These are phyloP conservation scores for Mallotus nudiflorus DNA, from an alignment of 345 rosid species.

Conservation along the genomic window DNA sequence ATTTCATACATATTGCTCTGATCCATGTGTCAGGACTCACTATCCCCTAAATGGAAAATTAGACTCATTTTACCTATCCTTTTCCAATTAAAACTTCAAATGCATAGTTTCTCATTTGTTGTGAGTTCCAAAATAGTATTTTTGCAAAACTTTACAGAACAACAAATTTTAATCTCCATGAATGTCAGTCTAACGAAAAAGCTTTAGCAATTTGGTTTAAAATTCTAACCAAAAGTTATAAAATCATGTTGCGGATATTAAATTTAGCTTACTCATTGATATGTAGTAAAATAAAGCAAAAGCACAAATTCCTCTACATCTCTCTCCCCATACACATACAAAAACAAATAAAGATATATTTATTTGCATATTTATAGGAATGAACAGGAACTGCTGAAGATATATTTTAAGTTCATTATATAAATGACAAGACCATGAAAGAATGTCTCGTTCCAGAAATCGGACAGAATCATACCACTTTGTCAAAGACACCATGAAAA, in stretches of 20 bases:
- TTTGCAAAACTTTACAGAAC: background rate
- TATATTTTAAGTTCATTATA: no score
- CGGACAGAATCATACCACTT: conserved; percentile 58
- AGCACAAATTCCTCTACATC: background rate
- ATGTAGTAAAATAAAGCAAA: background rate
- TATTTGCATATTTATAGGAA: no score
- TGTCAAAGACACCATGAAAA: conserved; percentile 88
- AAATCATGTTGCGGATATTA: background rate
- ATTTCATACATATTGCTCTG: background rate
- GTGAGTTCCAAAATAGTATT: no score
- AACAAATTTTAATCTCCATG: background rate
- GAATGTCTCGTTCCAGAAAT: conserved; percentile 7
- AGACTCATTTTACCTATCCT: no score
- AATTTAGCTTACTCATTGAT: background rate
- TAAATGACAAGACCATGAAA: background rate
- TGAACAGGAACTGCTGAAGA: background rate
- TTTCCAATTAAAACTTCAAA: no score
- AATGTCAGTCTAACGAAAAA: background rate
- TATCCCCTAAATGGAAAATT: no score
- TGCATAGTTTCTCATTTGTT: no score
- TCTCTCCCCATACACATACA: background rate
- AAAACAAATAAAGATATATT: background rate
- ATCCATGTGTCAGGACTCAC: background rate
- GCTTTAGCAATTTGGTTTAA: background rate
- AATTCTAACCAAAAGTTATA: background rate